These are phyloP conservation scores for Alternaria postmessia DNA, from an alignment of 2,329 filamentous ascomycete species.

Conservation along the genomic window DNA sequence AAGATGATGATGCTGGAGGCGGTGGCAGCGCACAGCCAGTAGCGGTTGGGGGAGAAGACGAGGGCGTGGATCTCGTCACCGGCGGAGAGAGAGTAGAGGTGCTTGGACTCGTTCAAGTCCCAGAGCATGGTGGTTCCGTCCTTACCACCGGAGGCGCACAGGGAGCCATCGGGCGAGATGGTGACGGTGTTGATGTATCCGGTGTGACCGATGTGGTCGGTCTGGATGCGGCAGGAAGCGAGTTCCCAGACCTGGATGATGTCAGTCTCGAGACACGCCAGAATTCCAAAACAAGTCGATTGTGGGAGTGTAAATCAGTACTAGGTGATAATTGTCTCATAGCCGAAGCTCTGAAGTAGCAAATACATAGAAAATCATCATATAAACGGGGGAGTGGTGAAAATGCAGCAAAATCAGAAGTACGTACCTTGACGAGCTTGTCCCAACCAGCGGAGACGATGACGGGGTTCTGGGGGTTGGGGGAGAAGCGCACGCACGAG, in stretches of 20 bases:
- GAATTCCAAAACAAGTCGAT: background rate
- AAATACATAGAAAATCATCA: constrained; percentile 99
- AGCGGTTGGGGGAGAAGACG: constrained; percentile 99
- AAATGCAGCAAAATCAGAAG: background rate
- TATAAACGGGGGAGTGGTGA: constrained; percentile 58
- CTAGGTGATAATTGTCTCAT: constrained; percentile 98
- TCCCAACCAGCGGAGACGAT: constrained; percentile 99
- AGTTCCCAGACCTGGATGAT: constrained; percentile 93
- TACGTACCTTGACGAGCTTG: constrained; percentile 99
- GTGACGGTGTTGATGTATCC: constrained; percentile 99
- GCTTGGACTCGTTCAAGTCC: constrained; percentile 99
- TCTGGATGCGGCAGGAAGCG: constrained; percentile 98
- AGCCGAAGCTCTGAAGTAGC: constrained; percentile 99
- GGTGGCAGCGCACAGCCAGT: constrained; percentile 99
- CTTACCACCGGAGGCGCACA: constrained; percentile 99
- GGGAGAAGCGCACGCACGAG: constrained; percentile 98
- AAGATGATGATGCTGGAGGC: constrained; percentile 99
- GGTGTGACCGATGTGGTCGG: constrained; percentile 99
- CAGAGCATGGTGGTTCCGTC: constrained; percentile 99
- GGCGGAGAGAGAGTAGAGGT: constrained; percentile 99
- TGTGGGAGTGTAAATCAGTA: constrained; percentile 68
- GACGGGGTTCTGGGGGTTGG: constrained; percentile 99
- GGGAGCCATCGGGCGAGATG: constrained; percentile 98
- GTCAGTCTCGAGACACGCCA: constrained; percentile 35
- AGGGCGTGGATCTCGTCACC: constrained; percentile 99